A percentile compares a stretch with the other conserved stretches of the same genome.
Conservation (phyloP, 1,284 basidiomycete species). For the Pascua sp. region DNA sequence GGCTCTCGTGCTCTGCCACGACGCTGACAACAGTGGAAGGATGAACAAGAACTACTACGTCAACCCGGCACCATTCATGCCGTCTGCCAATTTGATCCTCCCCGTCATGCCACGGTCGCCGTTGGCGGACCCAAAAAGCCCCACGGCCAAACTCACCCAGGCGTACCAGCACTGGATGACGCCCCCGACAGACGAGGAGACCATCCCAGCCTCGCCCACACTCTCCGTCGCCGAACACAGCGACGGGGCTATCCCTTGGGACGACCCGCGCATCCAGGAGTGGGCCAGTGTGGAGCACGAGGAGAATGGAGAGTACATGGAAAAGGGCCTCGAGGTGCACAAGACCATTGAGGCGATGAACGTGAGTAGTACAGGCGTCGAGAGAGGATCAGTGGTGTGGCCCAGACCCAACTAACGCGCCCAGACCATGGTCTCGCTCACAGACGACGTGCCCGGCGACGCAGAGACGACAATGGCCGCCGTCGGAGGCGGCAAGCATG, state of each 20-base stretch:
- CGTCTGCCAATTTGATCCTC: conserved; percentile 21
- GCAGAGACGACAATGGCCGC: conserved; percentile 19
- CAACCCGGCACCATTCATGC: conserved; percentile 37
- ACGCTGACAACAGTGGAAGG: conserved; percentile 10
- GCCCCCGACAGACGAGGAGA: conserved; percentile 21
- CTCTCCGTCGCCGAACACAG: conserved; percentile 15
- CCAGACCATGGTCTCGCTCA: conserved; percentile 24
- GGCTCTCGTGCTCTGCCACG: too few species aligned
- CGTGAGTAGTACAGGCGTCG: conserved; percentile 1
- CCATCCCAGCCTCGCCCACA: conserved; percentile 30
- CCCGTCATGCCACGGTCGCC: conserved; percentile 1
- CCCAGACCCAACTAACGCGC: neutral
- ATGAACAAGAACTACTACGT: conserved; percentile 34
- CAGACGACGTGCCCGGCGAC: conserved; percentile 8
- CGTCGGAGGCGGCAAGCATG: neutral
- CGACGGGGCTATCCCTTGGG: conserved; percentile 31
- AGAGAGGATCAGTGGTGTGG: conserved; percentile 1
- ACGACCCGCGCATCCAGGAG: conserved; percentile 36
- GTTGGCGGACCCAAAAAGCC: neutral
- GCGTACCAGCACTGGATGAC: conserved; percentile 32
- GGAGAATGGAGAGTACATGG: conserved; percentile 37
- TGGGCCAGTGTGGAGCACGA: conserved; percentile 33
- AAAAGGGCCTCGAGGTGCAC: conserved; percentile 23
- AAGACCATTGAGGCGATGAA: conserved; percentile 18
- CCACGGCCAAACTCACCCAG: conserved; percentile 11